Base-by-base conservation (phyloP, 2,329 filamentous ascomycete genomes). In the Epichloe hybrida region DNA sequence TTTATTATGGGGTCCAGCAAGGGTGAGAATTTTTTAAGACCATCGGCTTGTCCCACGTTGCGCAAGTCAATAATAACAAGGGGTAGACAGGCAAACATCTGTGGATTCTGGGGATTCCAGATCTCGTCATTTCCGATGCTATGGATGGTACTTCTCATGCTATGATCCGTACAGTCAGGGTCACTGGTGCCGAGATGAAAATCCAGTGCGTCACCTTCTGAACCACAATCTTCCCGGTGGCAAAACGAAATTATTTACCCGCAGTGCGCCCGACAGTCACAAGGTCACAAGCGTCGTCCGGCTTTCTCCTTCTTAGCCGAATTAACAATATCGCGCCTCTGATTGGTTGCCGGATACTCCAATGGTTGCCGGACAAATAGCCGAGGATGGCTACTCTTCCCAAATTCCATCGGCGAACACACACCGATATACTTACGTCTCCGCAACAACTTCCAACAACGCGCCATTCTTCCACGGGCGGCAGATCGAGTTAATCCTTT, bases 261-360 rank as follows among this genome's bases (percentile, higher is more conserved):
- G 48, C 4, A 35, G 31, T 50, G 36, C 21, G 5, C 40, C 49
- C 49, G 52, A 34, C 36, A 40, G 21, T 21, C 21, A 21, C 21
- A 21, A 21, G 21, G 11, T 48, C 46, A 49, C 46, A 40, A 48
- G 41, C 46, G 20, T 46, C n/a, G 17, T 55, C 62, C 61, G 59
- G 58, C 54, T 60, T 56, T 58, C 56, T 57, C 58, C 55, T 54
- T 54, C 54, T 52, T 58, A 61, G 60, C 60, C 59, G 60, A 63
- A 58, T 61, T 64, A 55, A 60, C 55, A 65, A 65, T 62, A 53
- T 35, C 50, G 15, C 40, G 43, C 12, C 46, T 40, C 50, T 55
- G 54, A 55, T 55, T 55, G 54, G 54, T 36, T 41, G 13, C 21
- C 50, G 50, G 50, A 48, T 36, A 48, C 42, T 44, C n/a, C 40